A percentile compares a stretch with the other conserved stretches of the same genome.
Conservation (phyloP, 2,329 filamentous ascomycete genomes). For the Macrophomina pseudophaseolina region DNA sequence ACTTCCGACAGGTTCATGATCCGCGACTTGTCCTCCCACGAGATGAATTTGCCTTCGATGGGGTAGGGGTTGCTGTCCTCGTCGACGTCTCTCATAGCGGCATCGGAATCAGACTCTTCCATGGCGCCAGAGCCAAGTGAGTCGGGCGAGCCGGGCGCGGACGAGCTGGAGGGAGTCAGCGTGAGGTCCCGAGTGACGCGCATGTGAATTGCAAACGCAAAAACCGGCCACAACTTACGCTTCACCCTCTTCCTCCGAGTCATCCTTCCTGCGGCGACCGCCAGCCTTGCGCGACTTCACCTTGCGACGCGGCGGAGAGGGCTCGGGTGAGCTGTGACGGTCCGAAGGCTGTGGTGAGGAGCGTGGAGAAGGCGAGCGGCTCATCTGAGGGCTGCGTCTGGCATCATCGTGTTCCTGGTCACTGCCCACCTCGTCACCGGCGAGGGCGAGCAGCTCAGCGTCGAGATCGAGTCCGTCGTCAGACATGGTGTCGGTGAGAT, state of each 20-base stretch:
- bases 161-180: conserved; percentile 61
- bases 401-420: conserved; percentile 56
- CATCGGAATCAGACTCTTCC: conserved; percentile 73
- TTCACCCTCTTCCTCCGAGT: conserved; percentile 75
- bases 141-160: conserved; percentile 68
- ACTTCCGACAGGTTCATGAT: conserved; percentile 90
- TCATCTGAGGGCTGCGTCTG: conserved; percentile 56
- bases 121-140: conserved; percentile 84
- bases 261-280: conserved; percentile 26
- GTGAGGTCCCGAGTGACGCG: background rate
- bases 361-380: conserved; percentile 59
- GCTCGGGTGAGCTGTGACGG: conserved; percentile 34
- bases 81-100: conserved; percentile 52
- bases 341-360: conserved; percentile 42
- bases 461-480: conserved; percentile 68
- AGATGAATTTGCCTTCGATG: conserved; percentile 79
- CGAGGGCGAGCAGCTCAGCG: conserved; percentile 90
- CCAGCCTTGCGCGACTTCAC: conserved; percentile 59
- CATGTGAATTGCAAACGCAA: background rate
- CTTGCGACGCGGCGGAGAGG: conserved; percentile 57
- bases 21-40: conserved; percentile 58
- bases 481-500: conserved; percentile 64
- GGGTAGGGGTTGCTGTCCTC: conserved; percentile 74
- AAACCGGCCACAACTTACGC: conserved; percentile 64
- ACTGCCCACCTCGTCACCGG: conserved; percentile 66